These are phyloP conservation scores for Microstegium vimineum DNA, from an alignment of 176 grass and related monocot genomes.

Conservation along the genomic window DNA sequence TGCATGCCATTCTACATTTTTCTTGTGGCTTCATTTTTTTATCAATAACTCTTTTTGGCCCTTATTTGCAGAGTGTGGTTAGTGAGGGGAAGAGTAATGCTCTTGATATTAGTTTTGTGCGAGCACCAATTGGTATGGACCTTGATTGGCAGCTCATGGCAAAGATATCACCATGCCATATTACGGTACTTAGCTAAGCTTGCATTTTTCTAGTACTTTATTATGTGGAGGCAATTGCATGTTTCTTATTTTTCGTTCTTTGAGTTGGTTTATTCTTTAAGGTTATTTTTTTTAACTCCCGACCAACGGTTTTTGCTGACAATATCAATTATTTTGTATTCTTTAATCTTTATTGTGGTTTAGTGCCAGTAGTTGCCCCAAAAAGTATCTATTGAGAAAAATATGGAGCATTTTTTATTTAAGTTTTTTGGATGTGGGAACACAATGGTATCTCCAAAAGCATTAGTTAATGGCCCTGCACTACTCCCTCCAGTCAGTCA, in stretches of 20 bases:
- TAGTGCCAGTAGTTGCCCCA: not conserved
- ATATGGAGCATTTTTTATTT: not conserved
- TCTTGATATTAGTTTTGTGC: conserved; percentile 86
- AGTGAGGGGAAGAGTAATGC: conserved; percentile 88
- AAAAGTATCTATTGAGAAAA: not conserved
- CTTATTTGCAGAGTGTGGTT: conserved; percentile 61
- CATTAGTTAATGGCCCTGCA: not conserved
- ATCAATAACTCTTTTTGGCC: conserved; percentile 6
- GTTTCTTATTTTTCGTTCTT: not conserved
- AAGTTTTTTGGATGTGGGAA: not conserved
- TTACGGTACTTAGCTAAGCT: conserved; percentile 66
- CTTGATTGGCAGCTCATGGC: conserved; percentile 85
- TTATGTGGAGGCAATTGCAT: not conserved
- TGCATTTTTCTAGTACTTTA: not conserved
- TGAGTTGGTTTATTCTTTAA: not conserved
- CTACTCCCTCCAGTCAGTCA: not conserved
- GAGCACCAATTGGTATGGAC: conserved; percentile 60
- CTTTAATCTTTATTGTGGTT: not conserved
- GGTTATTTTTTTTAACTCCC: not conserved
- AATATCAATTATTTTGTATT: not conserved
- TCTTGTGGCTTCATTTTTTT: not conserved
- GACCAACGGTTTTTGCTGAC: not conserved
- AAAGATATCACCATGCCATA: conserved; percentile 92
- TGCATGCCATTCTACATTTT: not conserved
- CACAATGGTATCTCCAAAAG: not conserved